These are phyloP conservation scores for Cenchrus purpureus DNA, from an alignment of 176 grass and related monocot species.

Conservation along the genomic window DNA sequence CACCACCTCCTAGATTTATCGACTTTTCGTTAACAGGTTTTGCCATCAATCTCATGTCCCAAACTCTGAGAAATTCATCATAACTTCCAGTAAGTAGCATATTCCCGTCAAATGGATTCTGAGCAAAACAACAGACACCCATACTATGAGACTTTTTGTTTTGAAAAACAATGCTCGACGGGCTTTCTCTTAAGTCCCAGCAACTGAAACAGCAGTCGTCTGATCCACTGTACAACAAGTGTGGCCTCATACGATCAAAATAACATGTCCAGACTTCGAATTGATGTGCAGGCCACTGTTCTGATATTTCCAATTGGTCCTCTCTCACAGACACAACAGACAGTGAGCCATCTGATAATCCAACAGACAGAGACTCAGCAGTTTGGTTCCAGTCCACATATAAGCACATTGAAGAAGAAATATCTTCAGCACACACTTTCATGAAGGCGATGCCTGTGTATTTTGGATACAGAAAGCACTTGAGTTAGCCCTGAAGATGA, in stretches of 20 bases:
- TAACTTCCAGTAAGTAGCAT: slow-evolving; percentile 87
- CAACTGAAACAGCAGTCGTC: slow-evolving; percentile 90
- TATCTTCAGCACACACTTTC: slow-evolving; percentile 51
- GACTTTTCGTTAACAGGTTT: slow-evolving; percentile 73
- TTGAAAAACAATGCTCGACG: slow-evolving; percentile 54
- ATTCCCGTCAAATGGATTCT: slow-evolving; percentile 64
- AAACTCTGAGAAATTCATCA: slow-evolving; percentile 91
- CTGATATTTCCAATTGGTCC: slow-evolving; percentile 58
- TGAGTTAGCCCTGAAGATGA: slow-evolving; percentile 23
- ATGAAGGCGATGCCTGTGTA: slow-evolving; percentile 56
- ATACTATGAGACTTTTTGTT: slow-evolving; percentile 81
- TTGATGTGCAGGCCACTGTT: slow-evolving; percentile 82
- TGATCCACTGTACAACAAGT: slow-evolving; percentile 82
- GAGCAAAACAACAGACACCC: slow-evolving; percentile 87
- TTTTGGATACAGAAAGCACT: slow-evolving; percentile 31
- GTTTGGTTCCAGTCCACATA: slow-evolving; percentile 76
- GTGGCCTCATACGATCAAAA: slow-evolving; percentile 67
- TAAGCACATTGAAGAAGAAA: slow-evolving; percentile 92
- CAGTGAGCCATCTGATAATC: slow-evolving; percentile 82
- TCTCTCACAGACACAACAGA: slow-evolving; percentile 73
- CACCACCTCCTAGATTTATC: slow-evolving; percentile 85
- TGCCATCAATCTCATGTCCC: slow-evolving; percentile 82
- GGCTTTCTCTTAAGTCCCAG: slow-evolving; percentile 79
- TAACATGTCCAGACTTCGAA: slow-evolving; percentile 90
- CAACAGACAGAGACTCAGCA: slow-evolving; percentile 61